phyloP scores from a whole-genome alignment of 345 rosid species.

The Cardamine chenopodiifolia region DNA sequence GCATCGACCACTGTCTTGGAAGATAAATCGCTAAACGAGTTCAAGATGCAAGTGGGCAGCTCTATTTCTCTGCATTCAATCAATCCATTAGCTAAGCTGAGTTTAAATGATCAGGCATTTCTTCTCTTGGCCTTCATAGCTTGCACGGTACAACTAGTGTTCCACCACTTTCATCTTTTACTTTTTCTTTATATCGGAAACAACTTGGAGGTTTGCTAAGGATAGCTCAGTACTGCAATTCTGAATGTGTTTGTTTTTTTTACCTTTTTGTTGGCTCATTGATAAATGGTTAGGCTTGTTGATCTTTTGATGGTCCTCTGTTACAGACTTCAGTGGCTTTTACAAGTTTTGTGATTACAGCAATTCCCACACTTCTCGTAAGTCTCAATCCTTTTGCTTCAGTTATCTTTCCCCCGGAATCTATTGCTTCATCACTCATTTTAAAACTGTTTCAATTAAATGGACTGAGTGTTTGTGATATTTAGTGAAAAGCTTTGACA shows the following conservation, averaged over 20 bases:
- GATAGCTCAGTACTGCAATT: not conserved
- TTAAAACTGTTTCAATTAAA: not conserved
- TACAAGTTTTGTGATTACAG: conserved; percentile 72
- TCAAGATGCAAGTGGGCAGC: conserved; percentile 55
- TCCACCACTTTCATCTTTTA: not conserved
- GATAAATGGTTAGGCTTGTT: conserved; percentile 12
- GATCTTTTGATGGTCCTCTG: conserved; percentile 20
- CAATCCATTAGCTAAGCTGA: conserved; percentile 51
- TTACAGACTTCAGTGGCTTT: conserved; percentile 86
- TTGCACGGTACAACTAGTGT: conserved; percentile 59
- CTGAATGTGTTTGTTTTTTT: not conserved
- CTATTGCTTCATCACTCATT: not conserved
- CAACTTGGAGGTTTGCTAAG: not conserved
- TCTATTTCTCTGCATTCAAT: conserved; percentile 50
- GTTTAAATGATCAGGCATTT: conserved; percentile 73
- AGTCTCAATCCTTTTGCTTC: conserved; percentile 42
- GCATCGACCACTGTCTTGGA: conserved; percentile 38
- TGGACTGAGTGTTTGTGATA: not conserved
- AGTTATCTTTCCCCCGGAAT: not conserved
- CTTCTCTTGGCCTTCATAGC: conserved; percentile 74
- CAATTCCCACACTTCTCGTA: conserved; percentile 80
- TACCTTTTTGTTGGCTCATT: not conserved
- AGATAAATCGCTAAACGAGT: conserved; percentile 43
- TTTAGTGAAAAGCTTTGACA: not conserved
- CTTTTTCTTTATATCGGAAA: not conserved